A percentile compares a stretch with the other conserved stretches of the same genome.
Conservation (phyloP, 2,329 filamentous ascomycete genomes). For the Nothophaeocryptopus gaeumannii region DNA sequence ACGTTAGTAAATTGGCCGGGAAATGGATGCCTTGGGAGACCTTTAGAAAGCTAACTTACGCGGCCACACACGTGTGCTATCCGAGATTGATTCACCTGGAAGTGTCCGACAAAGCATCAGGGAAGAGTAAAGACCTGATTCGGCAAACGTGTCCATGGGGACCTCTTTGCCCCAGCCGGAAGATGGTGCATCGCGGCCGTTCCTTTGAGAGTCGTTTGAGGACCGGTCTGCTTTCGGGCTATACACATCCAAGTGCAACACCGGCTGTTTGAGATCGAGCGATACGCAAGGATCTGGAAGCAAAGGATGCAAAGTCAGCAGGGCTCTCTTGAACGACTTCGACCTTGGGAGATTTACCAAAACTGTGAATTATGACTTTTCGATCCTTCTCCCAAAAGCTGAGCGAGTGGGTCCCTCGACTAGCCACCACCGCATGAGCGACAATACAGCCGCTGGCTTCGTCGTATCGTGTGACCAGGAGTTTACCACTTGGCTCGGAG, state of each 20-base stretch:
- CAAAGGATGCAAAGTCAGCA: conserved; percentile 3
- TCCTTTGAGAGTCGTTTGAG: conserved; percentile 20
- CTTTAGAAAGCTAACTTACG: too few species aligned
- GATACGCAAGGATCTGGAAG: conserved; percentile 58
- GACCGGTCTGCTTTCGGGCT: conserved; percentile 23
- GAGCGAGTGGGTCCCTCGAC: conserved; percentile 54
- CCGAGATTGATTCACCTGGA: conserved; percentile 42
- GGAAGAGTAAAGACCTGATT: conserved; percentile 58
- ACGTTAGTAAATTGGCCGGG: too few species aligned
- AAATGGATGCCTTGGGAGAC: too few species aligned
- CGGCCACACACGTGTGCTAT: conserved; percentile 22
- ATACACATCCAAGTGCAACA: conserved; percentile 47
- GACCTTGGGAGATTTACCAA: neutral
- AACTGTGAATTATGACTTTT: conserved; percentile 32
- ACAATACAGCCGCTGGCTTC: conserved; percentile 71
- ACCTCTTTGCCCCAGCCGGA: conserved; percentile 49
- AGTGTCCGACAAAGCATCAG: conserved; percentile 63
- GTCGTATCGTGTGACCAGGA: conserved; percentile 77
- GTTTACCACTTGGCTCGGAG: conserved; percentile 66
- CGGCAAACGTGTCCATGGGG: conserved; percentile 45
- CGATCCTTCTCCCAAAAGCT: conserved; percentile 64
- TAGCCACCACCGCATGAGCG: conserved; percentile 71
- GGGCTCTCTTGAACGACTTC: neutral
- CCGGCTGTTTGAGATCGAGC: conserved; percentile 71
- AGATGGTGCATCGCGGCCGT: conserved; percentile 4